Base-by-base conservation (phyloP, 2,329 filamentous ascomycete species). In the Lasiodiplodia sp. region DNA sequence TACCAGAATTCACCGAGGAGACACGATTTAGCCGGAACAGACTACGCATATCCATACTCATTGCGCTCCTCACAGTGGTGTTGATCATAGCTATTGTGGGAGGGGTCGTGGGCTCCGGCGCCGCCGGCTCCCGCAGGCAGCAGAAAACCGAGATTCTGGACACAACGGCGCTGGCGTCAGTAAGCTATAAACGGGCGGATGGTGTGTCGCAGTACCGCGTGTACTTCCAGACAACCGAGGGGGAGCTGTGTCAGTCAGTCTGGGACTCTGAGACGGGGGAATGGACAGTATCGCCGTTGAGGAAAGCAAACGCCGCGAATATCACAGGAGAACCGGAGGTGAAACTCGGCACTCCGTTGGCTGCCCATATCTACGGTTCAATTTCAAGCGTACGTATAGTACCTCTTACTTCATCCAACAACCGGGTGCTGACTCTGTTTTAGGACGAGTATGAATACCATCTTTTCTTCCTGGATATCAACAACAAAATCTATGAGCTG, bases 171-270 rank as follows among this genome's bases (percentile, higher is more conserved):
- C 47, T 65, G 2, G 62, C 62, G 4, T 52, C 62, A 2, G 47
- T 65, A 47, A 65, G 62, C 40, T 65, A 65, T 21, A 65, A 65
- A 28, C 62, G 38, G 47, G 62, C 62, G 21, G 62, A 65, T 40
- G 62, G 40, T 11, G 28, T 28, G 6, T 34, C 18, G 25, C 62
- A 65, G 47, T 65, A 65, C 31, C 62, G 62, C 2, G 62, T 65
- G 2, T 65, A 65, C 21, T 65, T 52, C 31, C 62, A 65, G 47
- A 49, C 62, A 2, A 31, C 37, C 11, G 52, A 47, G 0, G 62
- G 62, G 12, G 25, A 12, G 2, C 47, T 65, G 18, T 65, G 28
- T 23, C 62, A 65, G 44, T 37, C 62, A 5, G 62, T 53, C 5
- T 65, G 62, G 62, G 38, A 28, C 7, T 65, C 62, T 25, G 62